Conservation (phyloP, 2,329 filamentous ascomycete genomes). For the Eutypa lata region DNA sequence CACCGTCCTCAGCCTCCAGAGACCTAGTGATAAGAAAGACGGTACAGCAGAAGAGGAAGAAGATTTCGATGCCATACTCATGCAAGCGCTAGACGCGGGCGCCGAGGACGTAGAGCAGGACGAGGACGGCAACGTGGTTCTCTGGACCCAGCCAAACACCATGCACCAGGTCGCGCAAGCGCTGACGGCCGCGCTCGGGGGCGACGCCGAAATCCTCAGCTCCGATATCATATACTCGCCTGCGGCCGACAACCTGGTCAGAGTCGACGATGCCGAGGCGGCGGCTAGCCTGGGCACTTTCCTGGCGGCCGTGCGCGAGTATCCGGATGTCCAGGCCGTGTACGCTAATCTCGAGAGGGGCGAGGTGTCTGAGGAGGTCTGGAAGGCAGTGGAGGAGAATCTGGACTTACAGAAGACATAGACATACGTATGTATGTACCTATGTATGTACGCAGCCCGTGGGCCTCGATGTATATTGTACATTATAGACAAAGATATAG, state of each 20-base stretch:
- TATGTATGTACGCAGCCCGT: too few relatives aligned
- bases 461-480: too few relatives aligned
- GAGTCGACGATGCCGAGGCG: constrained; percentile 55
- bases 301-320: constrained; percentile 58
- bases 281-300: constrained; percentile 58
- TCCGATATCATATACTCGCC: constrained; percentile 83
- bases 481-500: constrained; percentile 21
- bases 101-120: constrained; percentile 70
- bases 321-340: constrained; percentile 71
- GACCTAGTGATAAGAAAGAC: not conserved
- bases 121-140: constrained; percentile 65
- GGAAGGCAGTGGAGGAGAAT: constrained; percentile 51
- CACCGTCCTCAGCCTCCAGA: constrained; percentile 51
- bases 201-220: constrained; percentile 66
- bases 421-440: too few relatives aligned
- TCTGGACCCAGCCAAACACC: constrained; percentile 66
- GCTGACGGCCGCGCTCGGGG: constrained; percentile 60
- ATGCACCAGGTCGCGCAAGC: constrained; percentile 62
- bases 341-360: constrained; percentile 67
- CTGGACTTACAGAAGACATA: constrained; percentile 42
- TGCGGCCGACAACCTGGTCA: constrained; percentile 72
- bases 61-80: constrained; percentile 66
- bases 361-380: constrained; percentile 47
- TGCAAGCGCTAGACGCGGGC: constrained; percentile 81
- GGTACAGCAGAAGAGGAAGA: constrained; percentile 41